Evolutionary conservation across 2,329 filamentous ascomycete genomes (phyloP).

Genomic region (Pseudogymnoascus destructans): DNA sequence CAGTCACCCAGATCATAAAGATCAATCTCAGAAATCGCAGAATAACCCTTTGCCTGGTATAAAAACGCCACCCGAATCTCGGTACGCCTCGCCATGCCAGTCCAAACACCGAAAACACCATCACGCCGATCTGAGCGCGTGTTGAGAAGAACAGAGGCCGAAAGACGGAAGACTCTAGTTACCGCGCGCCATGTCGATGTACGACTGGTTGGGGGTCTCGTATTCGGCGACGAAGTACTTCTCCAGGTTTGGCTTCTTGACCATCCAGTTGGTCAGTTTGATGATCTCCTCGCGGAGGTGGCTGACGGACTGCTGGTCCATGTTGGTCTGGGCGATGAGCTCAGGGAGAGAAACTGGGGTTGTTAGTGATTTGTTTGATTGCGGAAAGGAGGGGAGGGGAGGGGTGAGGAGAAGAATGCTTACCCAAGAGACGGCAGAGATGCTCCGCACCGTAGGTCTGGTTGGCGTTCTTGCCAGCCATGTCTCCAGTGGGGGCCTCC

Average conservation of each 20-base stretch:
- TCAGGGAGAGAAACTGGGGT: constrained; percentile 72
- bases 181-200: constrained; percentile 49
- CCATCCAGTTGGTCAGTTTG: constrained; percentile 77
- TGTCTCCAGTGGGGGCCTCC: constrained; percentile 46
- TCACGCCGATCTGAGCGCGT: neutral
- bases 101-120: neutral
- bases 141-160: neutral
- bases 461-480: constrained; percentile 55
- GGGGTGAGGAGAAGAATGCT: constrained; percentile 21
- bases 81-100: neutral
- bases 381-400: constrained; percentile 4
- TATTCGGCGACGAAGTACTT: constrained; percentile 70
- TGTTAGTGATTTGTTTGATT: constrained; percentile 7
- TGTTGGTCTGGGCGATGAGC: constrained; percentile 91
- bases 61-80: neutral
- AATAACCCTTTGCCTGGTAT: neutral
- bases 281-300: constrained; percentile 79
- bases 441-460: constrained; percentile 93
- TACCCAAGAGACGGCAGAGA: constrained; percentile 77
- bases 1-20: neutral
- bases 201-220: constrained; percentile 57
- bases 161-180: constrained; percentile 4
- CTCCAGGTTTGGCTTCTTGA: constrained; percentile 48
- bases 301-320: constrained; percentile 84
- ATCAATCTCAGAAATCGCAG: neutral